phyloP scores from a whole-genome alignment of 2,329 filamentous ascomycete genomes.

The Talaromyces verruculosus region DNA sequence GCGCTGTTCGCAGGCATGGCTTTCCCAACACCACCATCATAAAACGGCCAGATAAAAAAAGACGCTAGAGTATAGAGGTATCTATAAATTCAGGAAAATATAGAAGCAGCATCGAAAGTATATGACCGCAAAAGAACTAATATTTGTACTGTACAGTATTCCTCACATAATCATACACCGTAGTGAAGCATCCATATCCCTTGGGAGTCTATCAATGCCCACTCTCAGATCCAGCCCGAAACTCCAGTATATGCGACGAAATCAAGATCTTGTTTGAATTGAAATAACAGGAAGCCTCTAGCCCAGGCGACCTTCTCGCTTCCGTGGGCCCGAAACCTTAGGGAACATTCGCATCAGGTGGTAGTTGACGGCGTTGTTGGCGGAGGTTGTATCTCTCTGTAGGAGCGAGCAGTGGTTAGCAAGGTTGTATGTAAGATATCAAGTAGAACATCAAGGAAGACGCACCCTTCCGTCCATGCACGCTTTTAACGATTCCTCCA shows the following conservation, averaged over 20 bases:
- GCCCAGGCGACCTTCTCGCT: slow-evolving; percentile 55
- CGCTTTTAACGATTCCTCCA: slow-evolving; percentile 61
- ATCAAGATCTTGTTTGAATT: slow-evolving; percentile 5
- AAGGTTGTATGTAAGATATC: not conserved
- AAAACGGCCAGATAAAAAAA: not conserved
- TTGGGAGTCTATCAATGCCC: not conserved
- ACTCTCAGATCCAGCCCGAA: slow-evolving; percentile 17
- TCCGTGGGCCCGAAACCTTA: slow-evolving; percentile 68
- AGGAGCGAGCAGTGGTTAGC: slow-evolving; percentile 10
- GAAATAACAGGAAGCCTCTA: slow-evolving; percentile 23
- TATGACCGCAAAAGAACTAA: slow-evolving; percentile 10
- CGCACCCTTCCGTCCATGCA: slow-evolving; percentile 80
- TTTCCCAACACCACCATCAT: slow-evolving; percentile 30
- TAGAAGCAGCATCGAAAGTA: not conserved
- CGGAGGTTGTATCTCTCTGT: slow-evolving; percentile 57
- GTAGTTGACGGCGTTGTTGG: slow-evolving; percentile 86
- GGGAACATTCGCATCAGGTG: slow-evolving; percentile 77
- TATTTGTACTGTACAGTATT: slow-evolving; percentile 20
- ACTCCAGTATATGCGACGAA: slow-evolving; percentile 19
- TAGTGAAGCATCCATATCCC: not conserved
- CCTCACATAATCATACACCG: slow-evolving; percentile 18
- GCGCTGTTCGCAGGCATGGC: slow-evolving; percentile 46
- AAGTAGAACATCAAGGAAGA: slow-evolving; percentile 26
- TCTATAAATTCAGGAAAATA: not conserved
- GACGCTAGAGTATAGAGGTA: not conserved